Base-by-base conservation (phyloP, 495 filamentous ascomycete genomes). In the Sordaria brevicollis region DNA sequence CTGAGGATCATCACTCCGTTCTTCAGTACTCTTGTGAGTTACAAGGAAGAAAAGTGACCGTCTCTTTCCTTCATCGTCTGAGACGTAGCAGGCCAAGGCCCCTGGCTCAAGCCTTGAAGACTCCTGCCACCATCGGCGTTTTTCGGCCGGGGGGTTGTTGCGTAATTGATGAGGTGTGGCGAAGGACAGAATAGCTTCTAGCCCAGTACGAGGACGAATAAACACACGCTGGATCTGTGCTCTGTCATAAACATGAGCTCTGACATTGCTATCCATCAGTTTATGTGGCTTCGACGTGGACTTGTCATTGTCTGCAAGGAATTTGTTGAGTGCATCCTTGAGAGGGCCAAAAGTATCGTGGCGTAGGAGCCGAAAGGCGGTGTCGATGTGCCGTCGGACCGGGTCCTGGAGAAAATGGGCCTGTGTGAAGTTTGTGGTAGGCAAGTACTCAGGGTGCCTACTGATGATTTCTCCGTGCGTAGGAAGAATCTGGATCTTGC, bases 281-380 rank as follows among this genome's bases (percentile, higher is more conserved):
- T 71, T 66, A 2, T 38, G 54, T 15, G 43, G 70, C 15, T 62
- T 67, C 2, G 41, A 68, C 5, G n/a, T 57, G 11, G 65, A 38
- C 43, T 71, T 25, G 54, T 68, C 31, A 70, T 78, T 67, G 4
- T 70, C 39, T 19, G 72, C 76, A 67, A 83, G 74, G 13, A 85
- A 77, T 5, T 76, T 66, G 10, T 79, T 78, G 13, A 89, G 81
- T 3, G 82, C 83, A 75, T 91, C 87, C 65, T 87, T 79, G 4
- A 92, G 79, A 68, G 86, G 86, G 1, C 89, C 88, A 5, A 89
- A 78, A 3, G 83, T 89, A 74, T 92, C 89, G 75, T 91, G 88
- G 6, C 89, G 81, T 6, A 91, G 78, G 4, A 92, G 83, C 17
- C 90, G 83, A 69, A 93, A 92, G 70, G 92, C 87, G 62, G 87